These are phyloP conservation scores for Diaporthe helianthi DNA, from an alignment of 2,329 filamentous ascomycete species.

Conservation along the genomic window DNA sequence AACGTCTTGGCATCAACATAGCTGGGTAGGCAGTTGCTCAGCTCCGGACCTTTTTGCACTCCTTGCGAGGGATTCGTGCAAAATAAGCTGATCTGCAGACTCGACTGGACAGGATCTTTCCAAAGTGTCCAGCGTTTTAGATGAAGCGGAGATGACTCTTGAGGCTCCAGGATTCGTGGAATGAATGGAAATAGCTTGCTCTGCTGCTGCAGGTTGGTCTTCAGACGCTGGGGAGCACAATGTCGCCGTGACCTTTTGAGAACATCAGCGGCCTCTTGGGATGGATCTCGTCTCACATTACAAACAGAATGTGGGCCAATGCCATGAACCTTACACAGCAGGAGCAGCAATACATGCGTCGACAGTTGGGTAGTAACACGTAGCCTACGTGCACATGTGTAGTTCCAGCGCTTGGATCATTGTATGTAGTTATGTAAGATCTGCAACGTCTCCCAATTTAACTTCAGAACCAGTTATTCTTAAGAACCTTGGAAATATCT, in stretches of 20 bases:
- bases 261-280: background rate
- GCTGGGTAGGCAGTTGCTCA: too few relatives aligned
- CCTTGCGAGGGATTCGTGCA: background rate
- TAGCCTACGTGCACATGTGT: too few relatives aligned
- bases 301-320: background rate
- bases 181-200: background rate
- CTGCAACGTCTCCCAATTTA: too few relatives aligned
- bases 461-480: too few relatives aligned
- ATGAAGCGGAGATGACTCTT: background rate
- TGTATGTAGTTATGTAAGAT: too few relatives aligned
- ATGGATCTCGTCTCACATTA: background rate
- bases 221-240: background rate
- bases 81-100: background rate
- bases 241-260: background rate
- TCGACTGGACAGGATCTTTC: background rate
- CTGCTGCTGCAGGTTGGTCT: too few relatives aligned
- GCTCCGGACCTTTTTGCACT: background rate
- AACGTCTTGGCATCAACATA: constrained; percentile 1
- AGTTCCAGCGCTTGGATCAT: too few relatives aligned
- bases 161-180: background rate
- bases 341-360: too few relatives aligned
- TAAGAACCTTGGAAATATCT: too few relatives aligned
- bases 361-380: too few relatives aligned
- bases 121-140: background rate
- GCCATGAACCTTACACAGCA: too few relatives aligned